Conservation (phyloP, 768 basidiomycete genomes). For the Phylloporus scabripes region DNA sequence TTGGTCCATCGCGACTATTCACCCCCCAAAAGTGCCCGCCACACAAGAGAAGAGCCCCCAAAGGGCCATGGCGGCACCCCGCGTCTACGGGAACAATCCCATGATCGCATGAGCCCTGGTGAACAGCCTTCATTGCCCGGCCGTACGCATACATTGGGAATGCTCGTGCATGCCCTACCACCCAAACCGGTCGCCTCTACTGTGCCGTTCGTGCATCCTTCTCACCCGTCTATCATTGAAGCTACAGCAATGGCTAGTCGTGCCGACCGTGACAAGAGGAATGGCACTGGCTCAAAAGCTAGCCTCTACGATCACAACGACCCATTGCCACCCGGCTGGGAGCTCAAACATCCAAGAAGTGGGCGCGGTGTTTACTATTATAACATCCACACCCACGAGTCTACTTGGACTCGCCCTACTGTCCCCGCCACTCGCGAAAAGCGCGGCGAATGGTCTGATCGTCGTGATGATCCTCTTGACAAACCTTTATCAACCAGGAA, state of each 20-base stretch:
- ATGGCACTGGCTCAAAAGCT: constrained; percentile 27
- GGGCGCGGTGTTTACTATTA: constrained; percentile 52
- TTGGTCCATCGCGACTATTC: constrained; percentile 10
- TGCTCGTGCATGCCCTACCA: constrained; percentile 61
- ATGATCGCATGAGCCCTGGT: constrained; percentile 9
- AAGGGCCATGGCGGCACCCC: constrained; percentile 4
- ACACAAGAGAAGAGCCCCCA: constrained; percentile 12
- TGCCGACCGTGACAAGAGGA: constrained; percentile 40
- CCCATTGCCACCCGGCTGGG: constrained; percentile 55
- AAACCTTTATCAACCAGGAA: constrained; percentile 21
- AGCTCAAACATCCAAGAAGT: constrained; percentile 47
- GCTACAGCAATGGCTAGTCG: constrained; percentile 57
- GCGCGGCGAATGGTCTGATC: constrained; percentile 21
- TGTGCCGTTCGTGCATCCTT: constrained; percentile 49
- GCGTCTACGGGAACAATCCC: constrained; percentile 2
- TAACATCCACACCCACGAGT: constrained; percentile 49
- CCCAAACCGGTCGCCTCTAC: constrained; percentile 55
- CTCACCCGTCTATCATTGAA: constrained; percentile 54
- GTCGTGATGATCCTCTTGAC: constrained; percentile 26
- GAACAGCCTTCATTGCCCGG: constrained; percentile 22
- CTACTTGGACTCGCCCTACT: constrained; percentile 54
- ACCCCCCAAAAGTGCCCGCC: constrained; percentile 15
- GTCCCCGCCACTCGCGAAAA: constrained; percentile 24
- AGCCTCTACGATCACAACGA: constrained; percentile 25
- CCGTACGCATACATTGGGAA: constrained; percentile 29